A percentile compares a stretch with the other conserved stretches of the same genome.
phyloP scores from a whole-genome alignment of 352 stramenopile genomes.

The Phytophthora gonapodyides region DNA sequence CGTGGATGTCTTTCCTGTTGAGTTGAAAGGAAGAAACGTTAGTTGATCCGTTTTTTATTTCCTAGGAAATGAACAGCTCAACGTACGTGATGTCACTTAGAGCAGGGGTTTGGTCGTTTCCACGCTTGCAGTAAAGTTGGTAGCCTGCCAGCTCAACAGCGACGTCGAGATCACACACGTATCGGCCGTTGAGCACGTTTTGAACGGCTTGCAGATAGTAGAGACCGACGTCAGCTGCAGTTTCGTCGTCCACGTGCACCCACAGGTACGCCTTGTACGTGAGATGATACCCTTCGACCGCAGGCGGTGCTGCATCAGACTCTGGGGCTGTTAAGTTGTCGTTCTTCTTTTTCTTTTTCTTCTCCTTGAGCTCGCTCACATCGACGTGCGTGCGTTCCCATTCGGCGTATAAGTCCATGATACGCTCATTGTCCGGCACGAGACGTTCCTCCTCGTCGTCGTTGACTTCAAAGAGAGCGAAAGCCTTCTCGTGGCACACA shows the following conservation, averaged over 20 bases:
- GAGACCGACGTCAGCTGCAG: conserved; percentile 56
- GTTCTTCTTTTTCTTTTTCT: conserved; percentile 34
- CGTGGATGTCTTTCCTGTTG: conserved; percentile 28
- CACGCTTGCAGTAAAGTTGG: conserved; percentile 63
- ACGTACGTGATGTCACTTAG: conserved; percentile 30
- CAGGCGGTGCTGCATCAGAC: not conserved
- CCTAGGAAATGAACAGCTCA: not conserved
- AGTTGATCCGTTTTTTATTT: not conserved
- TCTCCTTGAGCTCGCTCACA: conserved; percentile 44
- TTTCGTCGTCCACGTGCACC: conserved; percentile 65
- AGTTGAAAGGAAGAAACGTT: conserved; percentile 8
- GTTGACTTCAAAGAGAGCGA: conserved; percentile 66
- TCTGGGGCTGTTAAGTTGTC: conserved; percentile 2
- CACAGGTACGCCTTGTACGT: conserved; percentile 80
- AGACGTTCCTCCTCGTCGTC: conserved; percentile 55
- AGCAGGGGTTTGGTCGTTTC: conserved; percentile 18
- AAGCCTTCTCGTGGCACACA: conserved; percentile 53
- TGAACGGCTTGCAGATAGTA: conserved; percentile 79
- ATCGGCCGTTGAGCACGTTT: conserved; percentile 58
- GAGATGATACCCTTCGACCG: conserved; percentile 41
- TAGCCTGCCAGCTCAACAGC: conserved; percentile 64
- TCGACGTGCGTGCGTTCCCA: conserved; percentile 70
- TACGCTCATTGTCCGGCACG: conserved; percentile 62
- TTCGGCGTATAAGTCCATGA: conserved; percentile 74
- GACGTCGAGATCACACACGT: conserved; percentile 62